Evolutionary conservation across 192 early-diverging fungal species (phyloP).

Genomic region (Coemansia umbellata): DNA sequence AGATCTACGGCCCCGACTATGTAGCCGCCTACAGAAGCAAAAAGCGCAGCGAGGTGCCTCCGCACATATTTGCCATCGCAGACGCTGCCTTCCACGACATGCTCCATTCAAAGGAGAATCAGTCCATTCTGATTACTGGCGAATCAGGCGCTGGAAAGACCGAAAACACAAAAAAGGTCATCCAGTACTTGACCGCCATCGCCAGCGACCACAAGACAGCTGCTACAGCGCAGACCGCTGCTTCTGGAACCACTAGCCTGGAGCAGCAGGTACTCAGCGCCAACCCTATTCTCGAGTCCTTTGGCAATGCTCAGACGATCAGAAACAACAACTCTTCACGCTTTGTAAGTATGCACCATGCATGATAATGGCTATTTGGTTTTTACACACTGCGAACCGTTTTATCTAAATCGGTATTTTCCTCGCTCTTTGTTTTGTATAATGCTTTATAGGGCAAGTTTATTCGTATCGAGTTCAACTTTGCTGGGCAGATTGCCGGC

Average conservation of each 20-base stretch:
- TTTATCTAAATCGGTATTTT: background rate
- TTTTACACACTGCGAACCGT: background rate
- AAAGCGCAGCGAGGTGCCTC: constrained; percentile 68
- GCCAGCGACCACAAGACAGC: constrained; percentile 61
- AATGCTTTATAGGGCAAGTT: constrained; percentile 74
- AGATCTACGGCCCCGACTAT: constrained; percentile 78
- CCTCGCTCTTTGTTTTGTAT: constrained; percentile 6
- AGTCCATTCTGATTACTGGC: constrained; percentile 98
- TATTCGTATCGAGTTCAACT: constrained; percentile 96
- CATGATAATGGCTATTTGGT: constrained; percentile 46
- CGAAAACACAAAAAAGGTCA: constrained; percentile 99
- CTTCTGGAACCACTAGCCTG: no score
- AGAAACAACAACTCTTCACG: constrained; percentile 98
- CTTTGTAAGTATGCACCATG: constrained; percentile 57
- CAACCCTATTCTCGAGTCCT: constrained; percentile 96
- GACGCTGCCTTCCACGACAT: constrained; percentile 95
- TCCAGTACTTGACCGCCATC: constrained; percentile 93
- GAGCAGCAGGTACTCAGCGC: constrained; percentile 94
- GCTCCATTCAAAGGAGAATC: constrained; percentile 89
- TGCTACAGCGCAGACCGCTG: no score
- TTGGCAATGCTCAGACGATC: constrained; percentile 98
- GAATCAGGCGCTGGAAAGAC: constrained; percentile 99
- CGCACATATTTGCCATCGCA: constrained; percentile 91
- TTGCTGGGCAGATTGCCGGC: constrained; percentile 79
- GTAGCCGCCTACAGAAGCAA: constrained; percentile 64